Percentiles rank a stretch among this genome's conserved stretches.
These are phyloP conservation scores for Aspergillus fijiensis DNA, from an alignment of 2,329 filamentous ascomycete genomes.

Conservation along the genomic window DNA sequence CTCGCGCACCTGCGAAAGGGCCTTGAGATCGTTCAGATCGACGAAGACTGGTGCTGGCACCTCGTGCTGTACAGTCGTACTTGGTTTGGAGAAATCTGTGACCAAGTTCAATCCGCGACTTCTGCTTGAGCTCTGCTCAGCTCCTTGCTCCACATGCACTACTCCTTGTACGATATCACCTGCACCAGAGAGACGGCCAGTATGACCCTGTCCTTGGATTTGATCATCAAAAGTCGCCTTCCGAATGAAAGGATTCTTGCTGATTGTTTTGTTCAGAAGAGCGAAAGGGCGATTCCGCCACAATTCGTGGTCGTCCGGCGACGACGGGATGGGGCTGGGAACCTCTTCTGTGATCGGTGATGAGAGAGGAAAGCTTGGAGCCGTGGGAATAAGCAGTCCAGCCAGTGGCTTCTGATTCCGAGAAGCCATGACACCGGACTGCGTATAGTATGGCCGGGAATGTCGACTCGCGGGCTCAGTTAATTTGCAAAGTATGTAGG, in stretches of 20 bases:
- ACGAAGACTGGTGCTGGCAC: constrained; percentile 28
- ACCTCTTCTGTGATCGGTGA: constrained; percentile 47
- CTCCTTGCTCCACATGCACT: background rate
- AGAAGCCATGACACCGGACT: constrained; percentile 21
- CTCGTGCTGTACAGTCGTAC: constrained; percentile 15
- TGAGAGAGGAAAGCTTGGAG: constrained; percentile 43
- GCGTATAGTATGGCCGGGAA: background rate
- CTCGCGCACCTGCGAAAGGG: constrained; percentile 34
- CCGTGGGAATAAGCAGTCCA: constrained; percentile 30
- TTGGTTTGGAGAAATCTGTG: constrained; percentile 38
- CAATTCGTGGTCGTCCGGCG: constrained; percentile 29
- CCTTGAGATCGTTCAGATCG: constrained; percentile 40
- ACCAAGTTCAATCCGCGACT: constrained; percentile 45
- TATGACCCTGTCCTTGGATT: constrained; percentile 9
- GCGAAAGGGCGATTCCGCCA: constrained; percentile 32
- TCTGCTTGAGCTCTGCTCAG: constrained; percentile 26
- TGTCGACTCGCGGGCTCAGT: background rate
- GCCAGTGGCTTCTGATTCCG: constrained; percentile 27
- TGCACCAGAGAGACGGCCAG: constrained; percentile 11
- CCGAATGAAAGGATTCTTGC: constrained; percentile 17
- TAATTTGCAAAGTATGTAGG: background rate
- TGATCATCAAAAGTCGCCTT: constrained; percentile 4
- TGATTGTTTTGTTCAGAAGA: constrained; percentile 29
- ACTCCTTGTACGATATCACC: background rate
- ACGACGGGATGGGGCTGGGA: constrained; percentile 38